A percentile compares a stretch with the other conserved stretches of the same genome.
Conservation (phyloP, 148 eudicot species). For the Silene uniflora region DNA sequence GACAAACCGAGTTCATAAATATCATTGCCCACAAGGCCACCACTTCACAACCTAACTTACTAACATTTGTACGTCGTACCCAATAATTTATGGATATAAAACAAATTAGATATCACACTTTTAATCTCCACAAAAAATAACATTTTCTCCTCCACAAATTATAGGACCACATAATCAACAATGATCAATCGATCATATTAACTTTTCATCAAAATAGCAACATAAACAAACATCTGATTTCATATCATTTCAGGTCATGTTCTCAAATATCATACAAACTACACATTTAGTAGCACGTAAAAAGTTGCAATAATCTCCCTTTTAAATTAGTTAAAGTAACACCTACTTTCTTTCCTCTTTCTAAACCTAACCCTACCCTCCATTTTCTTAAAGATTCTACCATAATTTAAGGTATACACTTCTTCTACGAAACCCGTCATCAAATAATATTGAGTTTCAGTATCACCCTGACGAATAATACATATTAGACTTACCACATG, state of each 20-base stretch:
- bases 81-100: neutral
- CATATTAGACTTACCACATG: too few species aligned
- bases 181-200: too few species aligned
- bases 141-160: too few species aligned
- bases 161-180: neutral
- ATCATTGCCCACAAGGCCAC: too few species aligned
- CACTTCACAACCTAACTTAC: neutral
- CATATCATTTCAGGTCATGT: constrained; percentile 1
- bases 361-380: constrained; percentile 6
- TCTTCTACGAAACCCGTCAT: neutral
- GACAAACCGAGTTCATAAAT: too few species aligned
- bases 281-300: constrained; percentile 12
- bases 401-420: too few species aligned
- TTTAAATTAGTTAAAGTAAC: constrained; percentile 4
- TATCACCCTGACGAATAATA: too few species aligned
- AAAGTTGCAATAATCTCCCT: neutral
- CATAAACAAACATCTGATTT: neutral
- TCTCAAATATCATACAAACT: neutral
- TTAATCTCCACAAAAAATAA: neutral
- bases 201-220: neutral
- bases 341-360: constrained; percentile 17
- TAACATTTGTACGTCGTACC: neutral
- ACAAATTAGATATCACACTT: neutral
- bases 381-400: neutral
- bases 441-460: too few species aligned